A percentile compares a stretch with the other conserved stretches of the same genome.
Evolutionary conservation across 805 yeast genomes (phyloP).

Genomic region (Debaryomyces castellii): DNA sequence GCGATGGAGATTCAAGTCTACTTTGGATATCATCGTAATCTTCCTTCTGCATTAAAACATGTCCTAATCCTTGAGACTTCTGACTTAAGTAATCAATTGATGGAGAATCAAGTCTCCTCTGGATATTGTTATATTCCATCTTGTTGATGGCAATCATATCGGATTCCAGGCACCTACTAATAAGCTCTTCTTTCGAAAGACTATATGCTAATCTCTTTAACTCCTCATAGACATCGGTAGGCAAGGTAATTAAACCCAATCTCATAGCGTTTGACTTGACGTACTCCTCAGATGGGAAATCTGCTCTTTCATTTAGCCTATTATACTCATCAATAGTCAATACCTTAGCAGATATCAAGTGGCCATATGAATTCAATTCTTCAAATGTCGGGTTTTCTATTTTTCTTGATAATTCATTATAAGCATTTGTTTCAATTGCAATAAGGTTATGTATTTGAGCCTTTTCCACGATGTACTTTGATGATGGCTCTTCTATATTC

Average conservation of each 20-base stretch:
- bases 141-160: slow-evolving; percentile 3
- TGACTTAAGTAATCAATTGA: slow-evolving; percentile 15
- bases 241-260: slow-evolving; percentile 9
- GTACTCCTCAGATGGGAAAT: slow-evolving; percentile 1
- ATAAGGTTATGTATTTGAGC: slow-evolving; percentile 12
- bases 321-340: neutral
- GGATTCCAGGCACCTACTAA: neutral
- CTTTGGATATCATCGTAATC: slow-evolving; percentile 13
- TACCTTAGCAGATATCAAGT: neutral
- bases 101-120: slow-evolving; percentile 14
- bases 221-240: slow-evolving; percentile 2
- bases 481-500: slow-evolving; percentile 14
- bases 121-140: slow-evolving; percentile 1
- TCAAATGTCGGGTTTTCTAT: slow-evolving; percentile 11
- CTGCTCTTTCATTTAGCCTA: slow-evolving; percentile 4
- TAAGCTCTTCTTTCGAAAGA: slow-evolving; percentile 12
- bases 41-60: slow-evolving; percentile 10
- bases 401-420: slow-evolving; percentile 4
- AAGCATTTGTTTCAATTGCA: slow-evolving; percentile 3
- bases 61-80: slow-evolving; percentile 9
- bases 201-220: slow-evolving; percentile 4
- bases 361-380: slow-evolving; percentile 6
- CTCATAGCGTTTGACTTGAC: slow-evolving; percentile 5
- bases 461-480: slow-evolving; percentile 18
- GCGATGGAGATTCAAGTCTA: slow-evolving; percentile 26